These are phyloP conservation scores for Sugiyamaella smithiae DNA, from an alignment of 805 yeast species.

Conservation along the genomic window DNA sequence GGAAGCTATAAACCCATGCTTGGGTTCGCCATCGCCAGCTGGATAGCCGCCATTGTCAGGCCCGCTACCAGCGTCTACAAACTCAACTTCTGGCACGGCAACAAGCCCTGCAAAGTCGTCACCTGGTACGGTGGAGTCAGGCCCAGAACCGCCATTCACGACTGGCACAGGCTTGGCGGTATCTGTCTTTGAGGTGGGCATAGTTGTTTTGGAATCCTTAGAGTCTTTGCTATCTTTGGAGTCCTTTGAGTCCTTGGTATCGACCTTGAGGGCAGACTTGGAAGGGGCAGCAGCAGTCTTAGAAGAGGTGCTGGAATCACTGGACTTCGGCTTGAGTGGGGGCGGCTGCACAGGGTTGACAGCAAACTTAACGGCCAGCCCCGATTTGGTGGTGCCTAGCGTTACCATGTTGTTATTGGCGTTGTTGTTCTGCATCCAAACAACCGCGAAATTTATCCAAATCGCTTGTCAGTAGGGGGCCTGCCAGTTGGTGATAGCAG, in stretches of 20 bases:
- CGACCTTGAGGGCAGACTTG: not conserved
- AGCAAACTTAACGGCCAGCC: conserved; percentile 4
- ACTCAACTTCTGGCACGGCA: not conserved
- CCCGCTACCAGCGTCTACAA: not conserved
- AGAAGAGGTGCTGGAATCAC: not conserved
- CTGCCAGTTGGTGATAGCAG: too few species aligned
- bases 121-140: not conserved
- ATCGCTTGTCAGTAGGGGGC: too few species aligned
- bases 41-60: not conserved
- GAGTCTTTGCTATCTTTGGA: not conserved
- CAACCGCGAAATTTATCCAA: too few species aligned
- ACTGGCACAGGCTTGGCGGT: not conserved
- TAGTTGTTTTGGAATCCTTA: too few species aligned
- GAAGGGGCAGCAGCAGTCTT: not conserved
- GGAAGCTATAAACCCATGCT: conserved; percentile 15
- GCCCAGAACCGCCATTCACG: not conserved
- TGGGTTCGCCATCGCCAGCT: not conserved
- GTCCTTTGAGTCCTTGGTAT: not conserved
- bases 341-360: conserved; percentile 5
- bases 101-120: not conserved
- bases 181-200: not conserved
- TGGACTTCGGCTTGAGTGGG: conserved; percentile 1
- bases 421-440: conserved; percentile 3
- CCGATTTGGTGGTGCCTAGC: conserved; percentile 5
- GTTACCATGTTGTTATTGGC: not conserved